Conservation (phyloP, 306 rosid species). For the Hippophae rhamnoides region DNA sequence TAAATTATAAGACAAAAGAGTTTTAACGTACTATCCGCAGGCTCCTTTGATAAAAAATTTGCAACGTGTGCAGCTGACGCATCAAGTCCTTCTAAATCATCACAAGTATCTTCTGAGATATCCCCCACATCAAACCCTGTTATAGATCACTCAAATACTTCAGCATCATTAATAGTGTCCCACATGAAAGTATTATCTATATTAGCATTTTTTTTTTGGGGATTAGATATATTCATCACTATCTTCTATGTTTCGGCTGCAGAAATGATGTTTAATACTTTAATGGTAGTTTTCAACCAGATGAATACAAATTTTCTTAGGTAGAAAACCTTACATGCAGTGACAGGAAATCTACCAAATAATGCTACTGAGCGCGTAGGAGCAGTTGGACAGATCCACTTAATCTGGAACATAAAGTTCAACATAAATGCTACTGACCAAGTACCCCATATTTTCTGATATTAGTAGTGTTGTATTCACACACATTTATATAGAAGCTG, state of each 20-base stretch:
- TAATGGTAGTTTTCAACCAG: constrained; percentile 6
- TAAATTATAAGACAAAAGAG: not conserved
- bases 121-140: constrained; percentile 97
- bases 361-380: constrained; percentile 72
- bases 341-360: constrained; percentile 88
- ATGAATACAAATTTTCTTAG: constrained; percentile 8
- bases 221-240: not conserved
- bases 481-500: constrained; percentile 4
- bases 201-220: not conserved
- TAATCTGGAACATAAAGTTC: constrained; percentile 32
- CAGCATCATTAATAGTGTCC: constrained; percentile 12
- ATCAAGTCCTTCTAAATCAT: constrained; percentile 88
- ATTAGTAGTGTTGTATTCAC: not conserved
- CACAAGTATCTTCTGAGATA: constrained; percentile 60
- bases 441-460: constrained; percentile 1
- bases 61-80: constrained; percentile 93
- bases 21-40: constrained; percentile 65
- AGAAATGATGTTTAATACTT: not conserved
- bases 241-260: not conserved
- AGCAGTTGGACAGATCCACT: constrained; percentile 97
- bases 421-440: not conserved
- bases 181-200: not conserved
- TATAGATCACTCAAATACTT: constrained; percentile 20
- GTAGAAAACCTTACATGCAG: constrained; percentile 67
- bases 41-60: constrained; percentile 89